Evolutionary conservation across 148 eudicot genomes (phyloP).

Genomic region (Cornus kousa): DNA sequence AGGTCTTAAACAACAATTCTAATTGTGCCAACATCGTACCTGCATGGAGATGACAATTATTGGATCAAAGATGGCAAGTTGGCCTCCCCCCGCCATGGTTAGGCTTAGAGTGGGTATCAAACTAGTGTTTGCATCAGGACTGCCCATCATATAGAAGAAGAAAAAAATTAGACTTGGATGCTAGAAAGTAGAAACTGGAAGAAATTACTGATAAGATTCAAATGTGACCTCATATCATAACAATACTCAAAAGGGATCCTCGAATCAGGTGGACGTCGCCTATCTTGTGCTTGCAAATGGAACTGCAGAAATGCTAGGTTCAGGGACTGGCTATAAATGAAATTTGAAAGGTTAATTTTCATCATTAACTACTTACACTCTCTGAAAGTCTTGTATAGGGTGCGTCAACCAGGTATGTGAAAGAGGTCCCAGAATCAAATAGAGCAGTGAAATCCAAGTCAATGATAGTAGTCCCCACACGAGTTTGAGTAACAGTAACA

Average conservation of each 20-base stretch:
- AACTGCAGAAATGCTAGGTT: constrained; percentile 36
- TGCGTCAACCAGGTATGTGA: constrained; percentile 76
- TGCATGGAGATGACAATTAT: constrained; percentile 66
- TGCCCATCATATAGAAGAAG: constrained; percentile 25
- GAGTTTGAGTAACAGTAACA: constrained; percentile 61
- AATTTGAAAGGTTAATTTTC: not conserved
- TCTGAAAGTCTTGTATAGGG: constrained; percentile 51
- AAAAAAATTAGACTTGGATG: not conserved
- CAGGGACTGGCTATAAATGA: not conserved
- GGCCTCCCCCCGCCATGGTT: constrained; percentile 66
- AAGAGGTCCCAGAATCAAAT: constrained; percentile 92
- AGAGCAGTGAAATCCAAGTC: constrained; percentile 66
- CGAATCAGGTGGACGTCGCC: constrained; percentile 42
- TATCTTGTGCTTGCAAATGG: constrained; percentile 53
- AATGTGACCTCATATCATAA: constrained; percentile 61
- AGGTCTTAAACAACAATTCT: not conserved
- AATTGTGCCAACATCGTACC: constrained; percentile 30
- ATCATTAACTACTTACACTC: constrained; percentile 37
- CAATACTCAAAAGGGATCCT: constrained; percentile 74
- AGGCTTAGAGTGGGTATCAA: constrained; percentile 66
- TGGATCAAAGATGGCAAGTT: constrained; percentile 63
- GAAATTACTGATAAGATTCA: not conserved
- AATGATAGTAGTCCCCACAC: constrained; percentile 54
- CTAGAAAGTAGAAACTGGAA: not conserved
- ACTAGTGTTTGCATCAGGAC: constrained; percentile 67